Base-by-base conservation (phyloP, 176 grass and related monocot species). In the Aegilops longissima region DNA sequence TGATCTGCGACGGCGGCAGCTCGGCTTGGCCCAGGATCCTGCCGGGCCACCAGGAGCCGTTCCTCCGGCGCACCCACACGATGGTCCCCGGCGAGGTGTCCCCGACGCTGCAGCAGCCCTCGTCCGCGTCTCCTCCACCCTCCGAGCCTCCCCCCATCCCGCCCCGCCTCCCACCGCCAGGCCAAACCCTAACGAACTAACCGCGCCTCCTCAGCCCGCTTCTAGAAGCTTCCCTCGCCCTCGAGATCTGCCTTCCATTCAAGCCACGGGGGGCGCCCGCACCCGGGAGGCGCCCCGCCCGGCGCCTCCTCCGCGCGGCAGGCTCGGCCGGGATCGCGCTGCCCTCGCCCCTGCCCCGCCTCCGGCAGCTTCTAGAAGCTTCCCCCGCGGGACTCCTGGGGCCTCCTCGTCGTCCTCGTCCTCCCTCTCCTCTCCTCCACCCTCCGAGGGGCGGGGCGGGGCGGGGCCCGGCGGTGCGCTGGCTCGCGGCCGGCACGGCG, bases 1-100 rank as follows among this genome's bases (percentile, higher is more conserved):
- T 92, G 87, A 96, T 90, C 86, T 96, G 97, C 76, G 97, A 96
- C 79, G 89, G 94, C 77, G 94, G 92, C 18, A 98, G 92, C 80
- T 98, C 97, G 29, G 92, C 88, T 0, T 90, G 87, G 17, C 94
- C 94, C 23, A 98, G 90, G 84, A 98, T 98, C 90, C 97, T 90
- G 61, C 97, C 94, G 4, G 97, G 97, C 97, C 97, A 98, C 97
- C 97, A 98, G 1, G 97, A 98, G 21, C 97, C 97, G 61, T 98
- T 98, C 88, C 97, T 87, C 82, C 97, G 90, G n/a, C 94, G 90
- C 61, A 98, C 97, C 97, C 97, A 98, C 9, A 98, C 94, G 87
- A 98, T 98, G 66, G 94, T 96, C 85, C 97, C 97, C 44, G 95
- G 92, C 29, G 90, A 92, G 82, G 88, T 93, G 63, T 92, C 94